Evolutionary conservation across 441 rosid species (phyloP).

Genomic region (Oxalis stricta): DNA sequence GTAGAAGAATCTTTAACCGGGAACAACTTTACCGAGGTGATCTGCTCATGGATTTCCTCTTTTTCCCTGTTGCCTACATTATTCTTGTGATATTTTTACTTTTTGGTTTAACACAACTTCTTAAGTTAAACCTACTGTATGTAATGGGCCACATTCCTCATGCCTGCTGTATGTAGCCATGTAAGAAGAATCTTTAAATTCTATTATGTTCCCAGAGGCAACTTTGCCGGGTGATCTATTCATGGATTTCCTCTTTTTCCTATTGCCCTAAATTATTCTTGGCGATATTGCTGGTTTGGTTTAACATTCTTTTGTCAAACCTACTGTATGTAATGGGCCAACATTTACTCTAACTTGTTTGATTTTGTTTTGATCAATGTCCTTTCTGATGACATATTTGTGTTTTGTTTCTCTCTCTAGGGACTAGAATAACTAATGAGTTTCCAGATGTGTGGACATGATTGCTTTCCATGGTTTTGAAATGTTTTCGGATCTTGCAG

Average conservation of each 20-base stretch:
- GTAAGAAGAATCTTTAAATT: too few species aligned
- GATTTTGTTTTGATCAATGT: too few species aligned
- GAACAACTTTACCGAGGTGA: slow-evolving; percentile 47
- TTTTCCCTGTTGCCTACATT: slow-evolving; percentile 58
- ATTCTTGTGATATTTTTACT: slow-evolving; percentile 8
- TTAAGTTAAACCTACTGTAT: slow-evolving; percentile 5
- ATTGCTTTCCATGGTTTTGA: not conserved
- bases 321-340: slow-evolving; percentile 5
- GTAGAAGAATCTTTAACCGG: slow-evolving; percentile 7
- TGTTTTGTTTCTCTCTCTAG: not conserved
- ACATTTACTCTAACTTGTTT: too few species aligned
- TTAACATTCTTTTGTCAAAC: slow-evolving; percentile 9
- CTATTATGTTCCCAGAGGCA: too few species aligned
- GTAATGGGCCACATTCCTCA: slow-evolving; percentile 5
- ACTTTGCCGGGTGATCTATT: slow-evolving; percentile 38
- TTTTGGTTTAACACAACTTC: slow-evolving; percentile 9
- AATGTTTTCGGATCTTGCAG: not conserved
- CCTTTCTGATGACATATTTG: not conserved
- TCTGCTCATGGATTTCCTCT: slow-evolving; percentile 27
- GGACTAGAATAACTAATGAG: not conserved
- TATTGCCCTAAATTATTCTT: slow-evolving; percentile 34
- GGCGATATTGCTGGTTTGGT: slow-evolving; percentile 7
- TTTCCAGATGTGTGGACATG: not conserved
- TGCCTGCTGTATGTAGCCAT: too few species aligned
- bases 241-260: slow-evolving; percentile 41